A percentile compares a stretch with the other conserved stretches of the same genome.
Evolutionary conservation across 2,329 filamentous ascomycete genomes (phyloP).

Genomic region (Ceratocystis smalleyi): DNA sequence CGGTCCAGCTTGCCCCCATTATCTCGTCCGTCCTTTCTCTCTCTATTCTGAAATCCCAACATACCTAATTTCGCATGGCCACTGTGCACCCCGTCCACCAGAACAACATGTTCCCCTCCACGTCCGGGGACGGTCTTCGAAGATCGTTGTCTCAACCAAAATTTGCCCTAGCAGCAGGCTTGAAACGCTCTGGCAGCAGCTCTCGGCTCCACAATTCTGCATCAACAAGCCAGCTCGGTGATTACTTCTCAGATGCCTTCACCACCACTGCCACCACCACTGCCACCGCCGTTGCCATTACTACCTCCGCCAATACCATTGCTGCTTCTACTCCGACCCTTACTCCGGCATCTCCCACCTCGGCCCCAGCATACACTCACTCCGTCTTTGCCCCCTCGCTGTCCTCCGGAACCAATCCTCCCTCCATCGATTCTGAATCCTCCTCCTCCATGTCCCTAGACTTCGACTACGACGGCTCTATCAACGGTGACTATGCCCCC

Average conservation of each 20-base stretch:
- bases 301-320: background rate
- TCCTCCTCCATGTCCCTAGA: constrained; percentile 45
- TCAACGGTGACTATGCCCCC: constrained; percentile 26
- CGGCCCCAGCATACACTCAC: background rate
- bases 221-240: constrained; percentile 10
- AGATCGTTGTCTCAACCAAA: constrained; percentile 13
- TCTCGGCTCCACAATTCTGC: constrained; percentile 9
- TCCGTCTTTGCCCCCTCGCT: background rate
- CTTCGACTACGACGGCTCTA: constrained; percentile 36
- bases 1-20: constrained; percentile 20
- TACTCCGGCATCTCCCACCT: background rate
- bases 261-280: constrained; percentile 1
- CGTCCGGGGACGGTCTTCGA: constrained; percentile 10
- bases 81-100: constrained; percentile 5
- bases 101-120: constrained; percentile 13
- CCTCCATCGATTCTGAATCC: constrained; percentile 27
- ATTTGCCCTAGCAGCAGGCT: constrained; percentile 10
- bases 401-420: constrained; percentile 7
- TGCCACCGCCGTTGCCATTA: background rate
- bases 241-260: constrained; percentile 12
- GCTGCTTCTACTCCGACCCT: background rate
- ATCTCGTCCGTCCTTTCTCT: background rate
- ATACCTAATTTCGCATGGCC: constrained; percentile 8
- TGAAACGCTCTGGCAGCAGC: constrained; percentile 13
- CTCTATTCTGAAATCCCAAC: background rate